Evolutionary conservation across 306 rosid species (phyloP), one percentile per base, ranked within the genome.

Genomic region (Cicer cuneatum): DNA sequence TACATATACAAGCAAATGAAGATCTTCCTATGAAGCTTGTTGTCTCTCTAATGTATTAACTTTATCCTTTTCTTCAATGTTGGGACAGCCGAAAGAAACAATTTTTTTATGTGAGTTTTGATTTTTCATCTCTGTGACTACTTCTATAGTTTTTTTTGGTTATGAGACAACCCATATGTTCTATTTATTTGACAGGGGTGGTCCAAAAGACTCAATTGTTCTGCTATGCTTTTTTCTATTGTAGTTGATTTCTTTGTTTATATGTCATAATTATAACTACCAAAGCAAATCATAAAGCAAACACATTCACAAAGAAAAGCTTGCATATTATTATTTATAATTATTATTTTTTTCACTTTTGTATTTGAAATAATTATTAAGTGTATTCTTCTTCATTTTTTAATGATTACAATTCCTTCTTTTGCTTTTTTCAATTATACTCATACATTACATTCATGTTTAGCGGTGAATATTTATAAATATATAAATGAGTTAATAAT

Each of bases 31-130:
- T 76, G 69, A 76, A 71, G 77, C 74, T 78, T 90, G 85, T 78
- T 90, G 85, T 79, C 75, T 66, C 73, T 86, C 74, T 66, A 46
- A 69, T 58, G 63, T 76, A 33, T 66, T 19, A 65, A 75, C 88
- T 83, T 91, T 87, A 93, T 93, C 85, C 97, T 71, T 93, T 86
- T 79, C 96, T 89, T 90, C 91, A 83, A 58, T 75, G 64, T 67
- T 10, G 79, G 89, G 97, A 72, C 81, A 87, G 81, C 94, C 87
- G 85, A 93, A 91, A 93, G 90, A 86, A 65, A 58, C 81, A 56
- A 58, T 79, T 56, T 82, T 71, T 72, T 67, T 77, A 82, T 77
- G 81, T 85, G 82, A 86, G 83, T 82, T 83, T 76, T 68, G 66
- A 82, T 81, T 46, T 88, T 81, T 19, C 70, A 63, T 61, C 71